Conservation (phyloP, 2,329 filamentous ascomycete genomes). For the Penicillium sp. region DNA sequence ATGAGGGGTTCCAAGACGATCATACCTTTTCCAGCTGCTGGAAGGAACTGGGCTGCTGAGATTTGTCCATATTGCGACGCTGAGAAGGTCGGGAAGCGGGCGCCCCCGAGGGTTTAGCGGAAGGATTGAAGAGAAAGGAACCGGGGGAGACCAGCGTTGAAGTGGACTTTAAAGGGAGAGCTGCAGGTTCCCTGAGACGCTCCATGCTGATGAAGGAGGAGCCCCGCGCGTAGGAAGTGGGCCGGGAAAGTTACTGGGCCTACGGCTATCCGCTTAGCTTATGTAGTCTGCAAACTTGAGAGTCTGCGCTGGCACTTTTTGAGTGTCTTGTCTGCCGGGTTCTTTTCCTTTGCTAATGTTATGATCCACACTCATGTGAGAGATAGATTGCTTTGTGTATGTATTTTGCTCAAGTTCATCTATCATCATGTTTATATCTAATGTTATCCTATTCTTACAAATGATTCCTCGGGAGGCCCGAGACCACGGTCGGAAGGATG, state of each 20-base stretch:
- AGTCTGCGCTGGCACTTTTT: background rate
- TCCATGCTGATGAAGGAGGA: slow-evolving; percentile 28
- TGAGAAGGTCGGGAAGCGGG: slow-evolving; percentile 14
- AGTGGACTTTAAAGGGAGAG: slow-evolving; percentile 32
- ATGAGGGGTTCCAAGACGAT: slow-evolving; percentile 2
- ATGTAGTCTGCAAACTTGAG: slow-evolving; percentile 5
- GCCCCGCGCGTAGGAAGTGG: slow-evolving; percentile 27
- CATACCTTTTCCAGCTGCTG: slow-evolving; percentile 89
- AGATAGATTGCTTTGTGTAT: background rate
- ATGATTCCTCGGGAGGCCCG: slow-evolving; percentile 27
- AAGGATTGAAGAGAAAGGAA: slow-evolving; percentile 36
- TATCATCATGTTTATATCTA: background rate
- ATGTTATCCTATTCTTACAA: background rate
- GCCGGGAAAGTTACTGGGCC: slow-evolving; percentile 4
- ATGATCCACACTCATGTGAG: background rate
- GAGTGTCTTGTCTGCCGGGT: background rate
- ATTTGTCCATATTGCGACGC: slow-evolving; percentile 72
- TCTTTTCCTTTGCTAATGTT: background rate
- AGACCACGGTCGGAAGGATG: slow-evolving; percentile 44
- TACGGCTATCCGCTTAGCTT: slow-evolving; percentile 23
- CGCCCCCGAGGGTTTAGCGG: slow-evolving; percentile 19
- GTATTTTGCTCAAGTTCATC: background rate
- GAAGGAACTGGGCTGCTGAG: slow-evolving; percentile 92
- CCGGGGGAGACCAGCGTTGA: slow-evolving; percentile 40
- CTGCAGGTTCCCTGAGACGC: slow-evolving; percentile 26